These are phyloP conservation scores for Diaporthe velutina DNA, from an alignment of 2,329 filamentous ascomycete genomes.

Conservation along the genomic window DNA sequence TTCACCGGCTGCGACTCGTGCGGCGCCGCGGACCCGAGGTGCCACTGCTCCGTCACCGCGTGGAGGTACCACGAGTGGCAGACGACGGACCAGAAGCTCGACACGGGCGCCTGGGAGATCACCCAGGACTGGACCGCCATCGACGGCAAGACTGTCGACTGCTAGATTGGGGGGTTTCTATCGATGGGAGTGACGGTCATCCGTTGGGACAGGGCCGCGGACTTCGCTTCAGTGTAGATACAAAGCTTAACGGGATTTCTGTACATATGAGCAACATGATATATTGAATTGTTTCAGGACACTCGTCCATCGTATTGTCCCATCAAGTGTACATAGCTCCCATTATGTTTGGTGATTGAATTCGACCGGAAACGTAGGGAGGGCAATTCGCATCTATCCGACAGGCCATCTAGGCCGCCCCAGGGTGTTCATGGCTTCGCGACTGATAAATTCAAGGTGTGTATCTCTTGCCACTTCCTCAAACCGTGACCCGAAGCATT, in stretches of 20 bases:
- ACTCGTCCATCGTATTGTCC: neutral
- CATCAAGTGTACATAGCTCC: neutral
- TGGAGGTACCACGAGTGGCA: constrained; percentile 26
- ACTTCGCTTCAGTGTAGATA: constrained; percentile 14
- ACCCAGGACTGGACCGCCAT: neutral
- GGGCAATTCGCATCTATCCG: neutral
- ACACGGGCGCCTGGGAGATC: neutral
- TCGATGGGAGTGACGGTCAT: neutral
- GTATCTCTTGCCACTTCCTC: too few species aligned
- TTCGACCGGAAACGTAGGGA: neutral
- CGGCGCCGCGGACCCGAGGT: neutral
- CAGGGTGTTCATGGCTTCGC: too few species aligned
- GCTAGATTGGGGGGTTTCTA: neutral
- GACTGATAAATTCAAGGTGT: too few species aligned
- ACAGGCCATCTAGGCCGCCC: neutral
- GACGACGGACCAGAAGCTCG: neutral
- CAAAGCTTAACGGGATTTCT: constrained; percentile 1
- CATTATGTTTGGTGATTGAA: too few species aligned
- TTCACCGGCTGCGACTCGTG: neutral
- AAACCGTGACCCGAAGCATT: too few species aligned
- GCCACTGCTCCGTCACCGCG: constrained; percentile 8
- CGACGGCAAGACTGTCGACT: constrained; percentile 14
- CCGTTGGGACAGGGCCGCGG: neutral
- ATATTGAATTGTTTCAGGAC: neutral
- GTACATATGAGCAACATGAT: constrained; percentile 21